Evolutionary conservation across 1,139 yeast genomes (phyloP), one percentile per base, ranked within the genome.

Genomic region (Taphrina flavorubra): DNA sequence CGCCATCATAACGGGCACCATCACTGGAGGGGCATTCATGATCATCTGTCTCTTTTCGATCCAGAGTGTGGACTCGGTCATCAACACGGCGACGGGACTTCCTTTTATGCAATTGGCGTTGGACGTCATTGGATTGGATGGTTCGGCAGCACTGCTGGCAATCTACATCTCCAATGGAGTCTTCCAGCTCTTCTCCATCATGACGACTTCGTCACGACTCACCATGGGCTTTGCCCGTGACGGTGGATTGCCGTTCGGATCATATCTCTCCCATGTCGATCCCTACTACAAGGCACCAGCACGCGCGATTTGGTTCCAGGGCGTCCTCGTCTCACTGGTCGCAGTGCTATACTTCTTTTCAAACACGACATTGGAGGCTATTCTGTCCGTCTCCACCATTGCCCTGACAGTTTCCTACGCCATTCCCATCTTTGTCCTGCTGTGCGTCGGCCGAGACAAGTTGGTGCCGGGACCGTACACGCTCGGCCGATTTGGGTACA

Each of bases 181-280:
- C 25, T 88, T 89, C 76, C 94, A 92, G 58, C 87, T 92, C 6
- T 87, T 89, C 70, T 96, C 46, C 82, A 94, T 8, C 36, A 82
- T 89, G 63, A 90, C 96, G 0, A 88, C 96, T 0, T 90, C 94
- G 1, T 88, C 95, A 5, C 85, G 96, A 81, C 85, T 90, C 14
- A 88, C 92, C 0, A 90, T 84, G 77, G 89, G 92, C 39, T 86
- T 90, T 78, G 92, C 96, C 65, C 84, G 96, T 79, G 96, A 90
- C 77, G 90, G 89, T 56, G 96, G 94, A 0, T 79, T 90, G 65
- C 96, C 96, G 0, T 85, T 81, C 74, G 83, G 84, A 70, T 80
- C 83, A 11, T 76, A 83, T 46, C 89, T 92, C 89, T 83, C 86
- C 6, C 83, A 84, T 72, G 90, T 90, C 56, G 87, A 87, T 72